Conservation (phyloP, 1,139 yeast species). For the Suhomyces panamericanus region DNA sequence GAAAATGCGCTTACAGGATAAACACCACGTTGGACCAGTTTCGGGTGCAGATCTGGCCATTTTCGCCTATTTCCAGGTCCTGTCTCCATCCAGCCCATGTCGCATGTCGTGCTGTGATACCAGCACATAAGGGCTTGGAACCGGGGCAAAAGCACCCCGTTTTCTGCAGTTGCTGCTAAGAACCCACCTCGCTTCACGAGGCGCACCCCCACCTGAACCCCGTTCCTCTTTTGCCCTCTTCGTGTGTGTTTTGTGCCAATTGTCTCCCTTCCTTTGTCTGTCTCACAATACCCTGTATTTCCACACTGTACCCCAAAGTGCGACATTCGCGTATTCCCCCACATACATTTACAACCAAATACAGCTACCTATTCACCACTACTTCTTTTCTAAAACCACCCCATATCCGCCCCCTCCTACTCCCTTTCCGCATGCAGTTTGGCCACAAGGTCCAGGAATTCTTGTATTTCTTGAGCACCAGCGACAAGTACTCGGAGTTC, state of each 20-base stretch:
- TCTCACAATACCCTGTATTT: background rate
- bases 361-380: background rate
- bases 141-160: background rate
- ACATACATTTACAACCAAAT: background rate
- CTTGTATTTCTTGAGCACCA: conserved; percentile 63
- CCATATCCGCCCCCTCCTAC: background rate
- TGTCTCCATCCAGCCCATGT: background rate
- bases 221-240: background rate
- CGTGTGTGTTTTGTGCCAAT: background rate
- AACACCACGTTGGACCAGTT: too few relatives aligned
- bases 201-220: background rate
- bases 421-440: conserved; percentile 27
- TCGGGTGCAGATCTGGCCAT: too few relatives aligned
- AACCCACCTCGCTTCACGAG: too few relatives aligned
- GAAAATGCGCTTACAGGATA: too few relatives aligned
- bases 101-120: conserved; percentile 1
- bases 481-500: conserved; percentile 69
- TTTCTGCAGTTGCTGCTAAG: too few relatives aligned
- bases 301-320: background rate
- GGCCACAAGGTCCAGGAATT: conserved; percentile 48
- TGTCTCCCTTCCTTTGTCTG: background rate
- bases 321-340: conserved; percentile 2
- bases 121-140: background rate
- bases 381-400: background rate
- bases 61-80: too few relatives aligned